A percentile compares a stretch with the other conserved stretches of the same genome.
phyloP scores from a whole-genome alignment of 2,329 filamentous ascomycete species.

The Talaromyces funiculosus region DNA sequence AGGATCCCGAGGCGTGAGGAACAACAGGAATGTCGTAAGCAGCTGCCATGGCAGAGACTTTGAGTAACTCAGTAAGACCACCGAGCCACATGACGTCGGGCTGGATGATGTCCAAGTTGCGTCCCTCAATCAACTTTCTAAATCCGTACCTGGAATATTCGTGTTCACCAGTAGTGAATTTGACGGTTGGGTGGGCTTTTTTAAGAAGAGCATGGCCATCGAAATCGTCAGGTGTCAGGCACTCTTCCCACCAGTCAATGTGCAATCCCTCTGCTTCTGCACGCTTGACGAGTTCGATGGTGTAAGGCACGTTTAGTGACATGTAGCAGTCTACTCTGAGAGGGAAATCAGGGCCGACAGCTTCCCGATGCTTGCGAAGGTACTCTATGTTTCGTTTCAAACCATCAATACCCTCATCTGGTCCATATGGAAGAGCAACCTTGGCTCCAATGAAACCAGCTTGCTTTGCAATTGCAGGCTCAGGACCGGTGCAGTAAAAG shows the following conservation, averaged over 20 bases:
- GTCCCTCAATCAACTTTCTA: constrained; percentile 85
- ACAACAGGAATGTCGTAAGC: constrained; percentile 94
- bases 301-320: constrained; percentile 88
- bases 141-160: constrained; percentile 93
- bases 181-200: constrained; percentile 79
- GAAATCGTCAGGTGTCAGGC: constrained; percentile 81
- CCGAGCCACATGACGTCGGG: constrained; percentile 98
- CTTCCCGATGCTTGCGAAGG: constrained; percentile 74
- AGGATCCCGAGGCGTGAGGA: constrained; percentile 88
- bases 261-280: constrained; percentile 73
- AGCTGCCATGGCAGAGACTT: constrained; percentile 79
- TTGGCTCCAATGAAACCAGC: constrained; percentile 92
- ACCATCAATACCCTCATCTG: constrained; percentile 76
- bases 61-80: constrained; percentile 84
- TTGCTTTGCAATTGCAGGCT: constrained; percentile 69
- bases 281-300: constrained; percentile 80
- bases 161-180: constrained; percentile 94
- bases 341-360: constrained; percentile 82
- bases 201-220: constrained; percentile 89
- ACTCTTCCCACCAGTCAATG: constrained; percentile 98
- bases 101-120: constrained; percentile 89
- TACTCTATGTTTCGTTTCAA: constrained; percentile 87
- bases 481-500: constrained; percentile 93
- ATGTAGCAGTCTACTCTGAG: constrained; percentile 97
- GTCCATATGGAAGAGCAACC: constrained; percentile 82